phyloP scores from a whole-genome alignment of 2,329 filamentous ascomycete species.

The Alternaria brassicicola region DNA sequence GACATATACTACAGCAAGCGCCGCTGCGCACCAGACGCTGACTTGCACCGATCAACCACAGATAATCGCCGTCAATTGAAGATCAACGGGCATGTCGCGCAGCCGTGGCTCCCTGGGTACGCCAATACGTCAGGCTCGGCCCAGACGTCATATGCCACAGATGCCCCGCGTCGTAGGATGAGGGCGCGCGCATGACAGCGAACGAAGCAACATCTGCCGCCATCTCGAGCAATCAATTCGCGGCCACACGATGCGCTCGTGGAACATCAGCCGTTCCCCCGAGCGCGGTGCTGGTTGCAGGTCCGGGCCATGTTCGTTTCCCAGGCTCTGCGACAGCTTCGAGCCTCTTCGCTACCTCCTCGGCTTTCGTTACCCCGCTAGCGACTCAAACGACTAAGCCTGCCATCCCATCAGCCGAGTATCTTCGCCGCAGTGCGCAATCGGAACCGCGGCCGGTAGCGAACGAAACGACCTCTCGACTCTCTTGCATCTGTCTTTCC shows the following conservation, averaged over 20 bases:
- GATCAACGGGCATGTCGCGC: not conserved
- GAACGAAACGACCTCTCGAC: slow-evolving; percentile 20
- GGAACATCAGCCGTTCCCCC: slow-evolving; percentile 22
- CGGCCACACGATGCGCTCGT: slow-evolving; percentile 4
- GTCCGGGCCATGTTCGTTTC: slow-evolving; percentile 9
- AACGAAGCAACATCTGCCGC: slow-evolving; percentile 15
- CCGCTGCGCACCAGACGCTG: not conserved
- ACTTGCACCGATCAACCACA: not conserved
- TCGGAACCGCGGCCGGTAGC: slow-evolving; percentile 37
- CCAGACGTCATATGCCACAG: slow-evolving; percentile 16
- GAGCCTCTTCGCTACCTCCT: slow-evolving; percentile 26
- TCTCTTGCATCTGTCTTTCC: slow-evolving; percentile 24
- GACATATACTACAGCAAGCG: not conserved
- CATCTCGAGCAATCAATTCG: slow-evolving; percentile 16
- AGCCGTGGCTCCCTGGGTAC: not conserved
- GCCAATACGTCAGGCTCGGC: not conserved
- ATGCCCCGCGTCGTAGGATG: slow-evolving; percentile 20
- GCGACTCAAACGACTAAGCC: slow-evolving; percentile 18
- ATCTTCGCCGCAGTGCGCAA: slow-evolving; percentile 19
- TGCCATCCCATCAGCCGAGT: slow-evolving; percentile 17
- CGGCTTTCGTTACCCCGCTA: slow-evolving; percentile 43
- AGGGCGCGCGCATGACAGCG: slow-evolving; percentile 13
- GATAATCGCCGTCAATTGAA: not conserved
- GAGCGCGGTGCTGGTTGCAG: slow-evolving; percentile 22
- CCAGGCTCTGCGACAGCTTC: slow-evolving; percentile 16